phyloP scores from a whole-genome alignment of 768 basidiomycete genomes.

The Boletus vinaceobasis region DNA sequence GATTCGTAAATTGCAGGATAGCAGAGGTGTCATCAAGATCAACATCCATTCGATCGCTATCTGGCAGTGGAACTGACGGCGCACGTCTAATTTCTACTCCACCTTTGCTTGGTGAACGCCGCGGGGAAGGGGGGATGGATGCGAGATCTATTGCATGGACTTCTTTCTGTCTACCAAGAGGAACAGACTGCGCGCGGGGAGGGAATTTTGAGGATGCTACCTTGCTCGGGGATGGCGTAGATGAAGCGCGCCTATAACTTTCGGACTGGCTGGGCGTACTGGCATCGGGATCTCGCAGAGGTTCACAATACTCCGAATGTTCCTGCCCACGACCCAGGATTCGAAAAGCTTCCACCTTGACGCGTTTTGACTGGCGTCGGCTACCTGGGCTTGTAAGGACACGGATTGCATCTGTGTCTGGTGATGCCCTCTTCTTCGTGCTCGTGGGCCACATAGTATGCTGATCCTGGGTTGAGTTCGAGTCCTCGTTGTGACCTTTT shows the following conservation, averaged over 20 bases:
- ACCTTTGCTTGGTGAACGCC: conserved; percentile 22
- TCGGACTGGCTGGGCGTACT: not conserved
- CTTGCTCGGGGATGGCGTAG: conserved; percentile 18
- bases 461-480: not conserved
- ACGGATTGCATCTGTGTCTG: conserved; percentile 19
- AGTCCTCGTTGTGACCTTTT: not conserved
- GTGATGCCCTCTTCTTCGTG: conserved; percentile 31
- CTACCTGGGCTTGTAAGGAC: conserved; percentile 8
- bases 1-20: conserved; percentile 24
- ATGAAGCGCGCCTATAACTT: conserved; percentile 18
- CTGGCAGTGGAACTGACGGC: conserved; percentile 20
- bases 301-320: conserved; percentile 17
- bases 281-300: conserved; percentile 18
- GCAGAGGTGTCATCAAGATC: conserved; percentile 15
- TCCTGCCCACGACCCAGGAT: conserved; percentile 10
- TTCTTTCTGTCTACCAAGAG: conserved; percentile 14
- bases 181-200: conserved; percentile 30
- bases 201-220: conserved; percentile 8
- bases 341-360: conserved; percentile 22
- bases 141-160: conserved; percentile 21
- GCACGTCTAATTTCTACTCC: conserved; percentile 25
- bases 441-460: not conserved
- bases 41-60: conserved; percentile 24
- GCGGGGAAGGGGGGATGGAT: conserved; percentile 24
- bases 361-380: conserved; percentile 25